These are phyloP conservation scores for Phlebopus sp. DNA, from an alignment of 1,284 basidiomycete genomes.

Conservation along the genomic window DNA sequence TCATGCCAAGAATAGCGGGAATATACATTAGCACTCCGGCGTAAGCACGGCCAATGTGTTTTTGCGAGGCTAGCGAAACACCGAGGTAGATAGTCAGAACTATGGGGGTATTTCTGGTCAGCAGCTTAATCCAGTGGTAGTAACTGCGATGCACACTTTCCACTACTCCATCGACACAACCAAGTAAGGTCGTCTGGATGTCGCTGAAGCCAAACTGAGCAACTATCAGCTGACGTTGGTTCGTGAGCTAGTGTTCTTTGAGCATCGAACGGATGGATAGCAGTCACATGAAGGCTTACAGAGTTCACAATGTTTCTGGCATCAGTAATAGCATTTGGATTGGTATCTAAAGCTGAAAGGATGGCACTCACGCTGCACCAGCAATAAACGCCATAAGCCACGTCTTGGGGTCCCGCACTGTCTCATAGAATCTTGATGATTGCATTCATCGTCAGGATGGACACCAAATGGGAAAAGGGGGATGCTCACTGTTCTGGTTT, in stretches of 20 bases:
- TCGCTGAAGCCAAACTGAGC: constrained; percentile 68
- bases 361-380: constrained; percentile 42
- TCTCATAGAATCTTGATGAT: constrained; percentile 59
- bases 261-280: constrained; percentile 1
- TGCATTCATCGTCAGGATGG: constrained; percentile 11
- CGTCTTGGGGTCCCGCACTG: constrained; percentile 68
- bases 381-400: constrained; percentile 71
- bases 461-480: constrained; percentile 8
- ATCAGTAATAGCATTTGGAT: constrained; percentile 10
- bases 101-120: constrained; percentile 21
- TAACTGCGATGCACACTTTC: constrained; percentile 42
- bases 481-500: constrained; percentile 66
- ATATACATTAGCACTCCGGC: constrained; percentile 62
- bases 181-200: constrained; percentile 72
- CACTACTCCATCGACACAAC: constrained; percentile 71
- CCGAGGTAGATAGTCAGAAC: constrained; percentile 62
- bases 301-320: constrained; percentile 55
- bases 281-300: constrained; percentile 30
- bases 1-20: constrained; percentile 65
- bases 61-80: constrained; percentile 52
- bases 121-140: constrained; percentile 1
- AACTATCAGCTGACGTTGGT: constrained; percentile 74
- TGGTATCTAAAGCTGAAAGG: constrained; percentile 2
- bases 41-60: constrained; percentile 55
- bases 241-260: constrained; percentile 52